Base-by-base conservation (phyloP, 345 rosid genomes). In the Arabidopsis suecica region DNA sequence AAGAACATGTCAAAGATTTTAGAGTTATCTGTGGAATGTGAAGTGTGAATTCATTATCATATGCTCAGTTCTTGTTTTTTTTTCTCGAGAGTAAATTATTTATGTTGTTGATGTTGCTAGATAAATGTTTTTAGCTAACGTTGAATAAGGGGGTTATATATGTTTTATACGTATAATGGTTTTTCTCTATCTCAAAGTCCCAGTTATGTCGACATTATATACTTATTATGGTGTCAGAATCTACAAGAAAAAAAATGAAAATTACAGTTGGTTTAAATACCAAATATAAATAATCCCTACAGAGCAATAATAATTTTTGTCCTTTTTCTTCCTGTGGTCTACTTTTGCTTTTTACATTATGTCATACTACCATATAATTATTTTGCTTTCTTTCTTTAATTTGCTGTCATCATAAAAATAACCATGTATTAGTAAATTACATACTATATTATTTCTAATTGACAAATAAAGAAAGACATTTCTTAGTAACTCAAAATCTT, bases 141-240 rank as follows among this genome's bases (percentile, higher is more conserved):
- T 14, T 50, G 36, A 33, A 45, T 33, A 65, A 3, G 45, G 40
- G 20, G 40, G 20, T 55, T 37, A n/a, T 22, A 14, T 44, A 13
- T 32, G 37, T 34, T 14, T 30, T 45, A 32, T 34, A 45, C 23
- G 50, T 44, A 53, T 76, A 61, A n/a, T 55, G 40, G 32, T 14
- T 57, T 41, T 7, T 69, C 30, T 69, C 34, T 56, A 36, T 53
- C 71, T 57, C 32, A 38, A 64, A 77, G 67, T 78, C 47, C 33
- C 42, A 65, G 68, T 65, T 71, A 71, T 59, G 81, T 71, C 77
- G 75, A 78, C 77, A 78, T 65, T 71, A 32, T 56, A 58, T 65
- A 65, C 65, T 71, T 71, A 77, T 57, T 65, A 71, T 48, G 25
- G 68, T 71, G 72, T 77, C 81, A 71, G 81, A 65, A 65, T 71